phyloP scores from a whole-genome alignment of 139 green algal genomes.

The Zygnema circumcarinatum region DNA sequence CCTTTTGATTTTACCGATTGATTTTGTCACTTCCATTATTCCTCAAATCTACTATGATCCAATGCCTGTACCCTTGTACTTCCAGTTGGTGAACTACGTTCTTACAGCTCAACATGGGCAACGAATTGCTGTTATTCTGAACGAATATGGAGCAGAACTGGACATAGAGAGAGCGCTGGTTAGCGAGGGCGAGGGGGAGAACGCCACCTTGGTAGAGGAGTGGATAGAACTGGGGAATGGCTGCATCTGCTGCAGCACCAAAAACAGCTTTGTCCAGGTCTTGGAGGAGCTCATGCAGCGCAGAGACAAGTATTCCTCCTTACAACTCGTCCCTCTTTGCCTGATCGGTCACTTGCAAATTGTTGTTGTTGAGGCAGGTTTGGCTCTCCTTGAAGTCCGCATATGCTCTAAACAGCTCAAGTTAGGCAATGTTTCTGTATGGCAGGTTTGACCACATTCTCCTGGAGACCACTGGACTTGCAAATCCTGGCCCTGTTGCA shows the following conservation, averaged over 20 bases:
- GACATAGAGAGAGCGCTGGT: slow-evolving; percentile 86
- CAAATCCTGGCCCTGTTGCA: slow-evolving; percentile 85
- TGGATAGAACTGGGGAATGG: slow-evolving; percentile 97
- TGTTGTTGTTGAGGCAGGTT: too few relatives aligned
- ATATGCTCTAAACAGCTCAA: too few relatives aligned
- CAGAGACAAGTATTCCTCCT: slow-evolving; percentile 37
- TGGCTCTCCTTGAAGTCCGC: too few relatives aligned
- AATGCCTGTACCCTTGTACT: too few relatives aligned
- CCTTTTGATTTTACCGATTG: too few relatives aligned
- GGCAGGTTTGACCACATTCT: slow-evolving; percentile 82
- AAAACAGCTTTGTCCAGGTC: slow-evolving; percentile 85
- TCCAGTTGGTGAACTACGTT: slow-evolving; percentile 87
- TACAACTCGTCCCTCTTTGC: too few relatives aligned
- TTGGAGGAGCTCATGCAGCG: slow-evolving; percentile 61
- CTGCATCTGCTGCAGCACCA: slow-evolving; percentile 96
- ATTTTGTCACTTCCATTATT: too few relatives aligned
- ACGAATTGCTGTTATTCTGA: slow-evolving; percentile 89
- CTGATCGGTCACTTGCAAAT: too few relatives aligned
- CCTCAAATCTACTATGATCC: too few relatives aligned
- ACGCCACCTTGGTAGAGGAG: slow-evolving; percentile 69
- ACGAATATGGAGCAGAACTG: slow-evolving; percentile 82
- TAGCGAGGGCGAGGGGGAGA: not conserved
- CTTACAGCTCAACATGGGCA: slow-evolving; percentile 79
- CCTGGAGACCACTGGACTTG: slow-evolving; percentile 90
- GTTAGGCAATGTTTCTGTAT: too few relatives aligned